Percentiles rank a stretch among this genome's conserved stretches.
Conservation (phyloP, 805 yeast species). For the Yamadazyma phyllophila region DNA sequence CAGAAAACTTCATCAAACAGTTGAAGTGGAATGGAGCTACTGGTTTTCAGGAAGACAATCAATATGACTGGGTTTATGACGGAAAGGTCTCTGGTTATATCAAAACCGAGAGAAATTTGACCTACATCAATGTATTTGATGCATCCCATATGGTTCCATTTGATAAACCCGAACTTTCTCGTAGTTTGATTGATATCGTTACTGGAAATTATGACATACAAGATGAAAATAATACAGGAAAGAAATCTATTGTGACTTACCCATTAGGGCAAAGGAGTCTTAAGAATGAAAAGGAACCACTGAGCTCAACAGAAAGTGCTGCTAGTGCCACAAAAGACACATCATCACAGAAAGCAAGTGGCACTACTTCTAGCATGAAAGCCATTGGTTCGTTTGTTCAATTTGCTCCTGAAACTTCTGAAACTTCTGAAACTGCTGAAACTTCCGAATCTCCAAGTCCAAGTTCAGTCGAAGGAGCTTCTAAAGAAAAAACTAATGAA, state of each 20-base stretch:
- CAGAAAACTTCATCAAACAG: conserved; percentile 60
- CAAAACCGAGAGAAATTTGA: conserved; percentile 61
- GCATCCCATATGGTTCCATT: conserved; percentile 95
- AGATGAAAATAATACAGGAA: conserved; percentile 11
- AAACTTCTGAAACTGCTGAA: not conserved
- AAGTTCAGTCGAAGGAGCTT: not conserved
- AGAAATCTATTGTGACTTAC: conserved; percentile 24
- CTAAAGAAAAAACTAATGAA: not conserved
- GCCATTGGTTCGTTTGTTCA: conserved; percentile 4
- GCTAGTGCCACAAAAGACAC: not conserved
- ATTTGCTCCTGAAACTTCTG: conserved; percentile 3
- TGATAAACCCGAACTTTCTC: conserved; percentile 66
- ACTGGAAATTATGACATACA: conserved; percentile 23
- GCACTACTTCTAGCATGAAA: not conserved
- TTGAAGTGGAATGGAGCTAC: conserved; percentile 62
- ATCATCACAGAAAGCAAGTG: not conserved
- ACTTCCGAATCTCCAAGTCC: not conserved
- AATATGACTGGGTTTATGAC: conserved; percentile 45
- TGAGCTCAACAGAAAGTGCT: not conserved
- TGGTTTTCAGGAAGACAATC: conserved; percentile 46
- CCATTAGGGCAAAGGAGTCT: conserved; percentile 25
- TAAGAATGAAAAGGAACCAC: not conserved
- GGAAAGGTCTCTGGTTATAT: conserved; percentile 37
- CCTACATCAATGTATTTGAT: conserved; percentile 69
- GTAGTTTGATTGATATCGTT: conserved; percentile 64